Conservation (phyloP, 371 early-diverging fungal genomes). For the Saksenaea vasiformis region DNA sequence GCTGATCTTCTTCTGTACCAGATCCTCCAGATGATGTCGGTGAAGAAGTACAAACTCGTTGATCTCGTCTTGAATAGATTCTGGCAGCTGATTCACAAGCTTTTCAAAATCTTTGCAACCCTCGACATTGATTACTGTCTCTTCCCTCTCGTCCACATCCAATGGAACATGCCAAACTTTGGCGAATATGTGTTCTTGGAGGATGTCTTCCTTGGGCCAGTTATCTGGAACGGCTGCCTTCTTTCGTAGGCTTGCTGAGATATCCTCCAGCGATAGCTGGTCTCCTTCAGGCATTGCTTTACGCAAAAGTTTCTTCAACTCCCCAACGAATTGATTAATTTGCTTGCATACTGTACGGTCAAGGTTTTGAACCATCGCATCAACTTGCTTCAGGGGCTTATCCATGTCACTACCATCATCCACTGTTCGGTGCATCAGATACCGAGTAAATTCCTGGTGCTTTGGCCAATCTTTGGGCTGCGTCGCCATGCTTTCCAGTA, state of each 20-base stretch:
- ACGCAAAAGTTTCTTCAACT: background rate
- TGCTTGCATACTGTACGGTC: background rate
- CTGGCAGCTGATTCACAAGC: background rate
- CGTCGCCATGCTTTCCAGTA: background rate
- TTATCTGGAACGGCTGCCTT: no score
- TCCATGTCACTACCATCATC: no score
- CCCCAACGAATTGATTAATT: background rate
- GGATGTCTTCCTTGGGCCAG: no score
- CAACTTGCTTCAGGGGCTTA: no score
- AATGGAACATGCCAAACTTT: no score
- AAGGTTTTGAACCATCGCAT: no score
- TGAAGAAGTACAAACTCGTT: background rate
- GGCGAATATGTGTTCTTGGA: no score
- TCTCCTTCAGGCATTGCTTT: no score
- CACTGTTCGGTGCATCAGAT: no score
- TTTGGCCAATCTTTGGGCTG: background rate
- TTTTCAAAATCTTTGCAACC: background rate
- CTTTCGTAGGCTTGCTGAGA: no score
- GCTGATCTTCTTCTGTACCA: background rate
- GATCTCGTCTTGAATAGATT: background rate
- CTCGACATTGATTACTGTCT: background rate
- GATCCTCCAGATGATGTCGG: background rate
- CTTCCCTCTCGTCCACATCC: no score
- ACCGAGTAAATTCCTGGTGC: background rate
- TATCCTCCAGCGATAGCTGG: no score